Percentiles rank a stretch among this genome's conserved stretches.
phyloP scores from a whole-genome alignment of 495 filamentous ascomycete genomes.

The Lophium mytilinum region DNA sequence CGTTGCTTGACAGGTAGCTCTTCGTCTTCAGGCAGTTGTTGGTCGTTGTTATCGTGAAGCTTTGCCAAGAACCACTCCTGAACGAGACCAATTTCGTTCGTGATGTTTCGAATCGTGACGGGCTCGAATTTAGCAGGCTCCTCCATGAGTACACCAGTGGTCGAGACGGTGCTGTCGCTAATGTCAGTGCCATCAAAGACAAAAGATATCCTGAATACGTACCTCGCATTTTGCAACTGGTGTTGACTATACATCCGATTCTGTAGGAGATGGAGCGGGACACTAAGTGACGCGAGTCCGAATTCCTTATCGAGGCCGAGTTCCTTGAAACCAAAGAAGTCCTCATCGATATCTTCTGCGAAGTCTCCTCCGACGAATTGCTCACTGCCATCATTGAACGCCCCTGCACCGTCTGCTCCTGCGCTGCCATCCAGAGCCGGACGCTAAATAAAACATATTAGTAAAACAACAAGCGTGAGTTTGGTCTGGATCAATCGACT shows the following conservation, averaged over 20 bases:
- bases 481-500: neutral
- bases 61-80: constrained; percentile 85
- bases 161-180: constrained; percentile 39
- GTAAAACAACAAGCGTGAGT: neutral
- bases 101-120: constrained; percentile 69
- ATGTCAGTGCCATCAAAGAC: neutral
- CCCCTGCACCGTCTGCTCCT: constrained; percentile 75
- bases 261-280: constrained; percentile 90
- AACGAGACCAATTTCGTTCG: constrained; percentile 73
- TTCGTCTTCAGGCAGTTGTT: constrained; percentile 86
- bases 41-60: constrained; percentile 69
- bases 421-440: constrained; percentile 69
- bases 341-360: constrained; percentile 92
- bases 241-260: constrained; percentile 76
- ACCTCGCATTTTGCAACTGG: constrained; percentile 63
- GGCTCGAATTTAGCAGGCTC: constrained; percentile 67
- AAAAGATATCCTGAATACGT: constrained; percentile 25
- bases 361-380: constrained; percentile 96
- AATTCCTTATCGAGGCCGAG: constrained; percentile 86
- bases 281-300: constrained; percentile 73
- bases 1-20: constrained; percentile 88
- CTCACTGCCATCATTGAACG: constrained; percentile 93
- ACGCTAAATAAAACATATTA: constrained; percentile 37
- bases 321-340: constrained; percentile 98
- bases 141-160: constrained; percentile 52